Base-by-base conservation (phyloP, 2,329 filamentous ascomycete species). In the Elsinoe australis region DNA sequence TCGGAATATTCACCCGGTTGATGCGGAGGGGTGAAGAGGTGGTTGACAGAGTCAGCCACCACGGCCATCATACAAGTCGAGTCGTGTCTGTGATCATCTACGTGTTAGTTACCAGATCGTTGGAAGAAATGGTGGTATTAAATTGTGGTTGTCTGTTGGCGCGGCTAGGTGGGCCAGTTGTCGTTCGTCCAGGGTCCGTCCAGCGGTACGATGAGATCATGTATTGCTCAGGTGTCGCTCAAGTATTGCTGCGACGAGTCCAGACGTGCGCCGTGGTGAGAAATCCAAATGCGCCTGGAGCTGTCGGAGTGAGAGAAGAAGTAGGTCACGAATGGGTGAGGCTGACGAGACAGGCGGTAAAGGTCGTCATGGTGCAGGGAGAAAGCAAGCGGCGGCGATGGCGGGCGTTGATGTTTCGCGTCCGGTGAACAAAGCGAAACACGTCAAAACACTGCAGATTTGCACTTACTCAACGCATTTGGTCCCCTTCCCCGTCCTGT, bases 11-110 rank as follows among this genome's bases (percentile, higher is more conserved):
- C 47, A 21, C 32, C 46, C 24, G 49, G 18, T 24, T 42, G 39
- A 31, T 41, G 46, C 10, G 59, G 51, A 28, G 58, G 57, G 38
- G 54, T 54, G 52, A 62, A 62, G 57, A 81, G 74, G 69, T 87
- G 81, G 66, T 85, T 77, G 68, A 81, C 79, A 71, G 81, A 81
- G 72, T 90, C 86, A 69, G 79, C 66, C 61, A 79, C 68, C 57
- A 79, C 32, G 32, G 45, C 45, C 45, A 48, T 48, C 31, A 48
- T 48, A 36, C 45, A 48, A 48, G 19, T 22, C 17, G 15, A 48
- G 18, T 17, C 12, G 45, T 31, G 24, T 31, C 32, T 48, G 22
- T 21, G 22, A 19, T 19, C 24, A 31, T 36, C 15, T 31, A 48
- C 45, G 18, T 29, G 45, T 48, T 29, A 39, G 33, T 38, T 21